These are phyloP conservation scores for Pterulicium gracile DNA, from an alignment of 1,284 basidiomycete species.

Conservation along the genomic window DNA sequence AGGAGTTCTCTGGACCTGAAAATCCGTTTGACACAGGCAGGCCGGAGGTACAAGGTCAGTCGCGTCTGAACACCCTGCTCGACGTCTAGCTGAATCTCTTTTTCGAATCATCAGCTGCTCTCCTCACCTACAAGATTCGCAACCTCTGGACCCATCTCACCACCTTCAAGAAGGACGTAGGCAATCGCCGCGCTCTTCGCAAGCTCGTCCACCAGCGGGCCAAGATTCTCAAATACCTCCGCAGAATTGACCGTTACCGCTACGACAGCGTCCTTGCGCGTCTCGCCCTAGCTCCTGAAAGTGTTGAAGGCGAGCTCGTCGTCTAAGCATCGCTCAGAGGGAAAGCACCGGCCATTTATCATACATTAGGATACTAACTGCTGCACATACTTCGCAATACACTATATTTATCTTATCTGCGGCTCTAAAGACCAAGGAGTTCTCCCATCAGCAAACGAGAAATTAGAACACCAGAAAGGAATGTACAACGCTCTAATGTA, in stretches of 20 bases:
- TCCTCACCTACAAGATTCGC: conserved; percentile 81
- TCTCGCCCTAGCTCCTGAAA: conserved; percentile 67
- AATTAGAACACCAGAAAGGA: background rate
- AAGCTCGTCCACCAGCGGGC: conserved; percentile 76
- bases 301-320: conserved; percentile 84
- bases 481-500: background rate
- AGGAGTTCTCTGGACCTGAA: conserved; percentile 63
- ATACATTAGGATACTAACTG: background rate
- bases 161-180: conserved; percentile 65
- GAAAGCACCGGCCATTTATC: background rate
- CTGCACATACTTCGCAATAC: background rate
- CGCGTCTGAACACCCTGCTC: too few relatives aligned
- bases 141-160: conserved; percentile 70
- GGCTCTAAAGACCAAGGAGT: too few relatives aligned
- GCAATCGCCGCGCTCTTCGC: conserved; percentile 66
- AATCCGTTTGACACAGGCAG: conserved; percentile 73
- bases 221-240: conserved; percentile 77
- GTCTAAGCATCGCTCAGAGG: too few relatives aligned
- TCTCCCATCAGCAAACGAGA: too few relatives aligned
- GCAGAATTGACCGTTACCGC: conserved; percentile 50
- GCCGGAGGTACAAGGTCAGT: conserved; percentile 81
- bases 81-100: conserved; percentile 1
- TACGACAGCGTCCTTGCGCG: conserved; percentile 69
- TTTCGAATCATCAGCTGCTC: conserved; percentile 48
- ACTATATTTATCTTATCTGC: background rate